Evolutionary conservation across 2,329 filamentous ascomycete genomes (phyloP), one percentile per base, ranked within the genome.

Genomic region (Myotisia sp.): DNA sequence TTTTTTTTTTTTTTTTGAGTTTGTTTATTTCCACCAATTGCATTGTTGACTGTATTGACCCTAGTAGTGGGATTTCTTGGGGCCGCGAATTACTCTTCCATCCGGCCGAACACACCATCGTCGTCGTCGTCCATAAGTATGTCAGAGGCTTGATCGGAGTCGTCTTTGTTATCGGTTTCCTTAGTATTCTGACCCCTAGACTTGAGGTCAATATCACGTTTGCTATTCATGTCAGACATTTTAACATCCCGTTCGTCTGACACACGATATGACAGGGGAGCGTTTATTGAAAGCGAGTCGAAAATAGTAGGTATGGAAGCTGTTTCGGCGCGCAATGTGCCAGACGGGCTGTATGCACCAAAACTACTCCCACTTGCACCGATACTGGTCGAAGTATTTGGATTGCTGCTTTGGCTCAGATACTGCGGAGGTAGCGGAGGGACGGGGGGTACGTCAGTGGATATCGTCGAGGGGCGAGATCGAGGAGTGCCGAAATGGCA

Each of bases 101-200:
- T 95, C 46, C 75, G 74, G 37, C 86, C 86, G 64, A 98, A 98
- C 49, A 95, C 80, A 52, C 86, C 86, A 45, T 94, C 86, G 45
- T 95, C 87, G 42, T 92, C 85, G 47, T 93, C 86, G 47, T 92
- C 82, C 55, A 76, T 79, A 42, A 79, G 71, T 33, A 71, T 71
- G 36, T 72, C 69, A 36, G 44, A 41, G 9, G 41, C 44, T 16
- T 62, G 67, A 46, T 66, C 65, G 49, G 75, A 74, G 38, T 76
- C 71, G 41, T 80, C 75, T 55, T 49, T 19, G 46, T 48, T 38
- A 51, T 45, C 26, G 48, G 50, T 29, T 64, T 55, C 69, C n/a
- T n/a, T n/a, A n/a, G n/a, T n/a, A n/a, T n/a, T n/a, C n/a, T n/a
- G n/a, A n/a, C n/a, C n/a, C n/a, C n/a, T n/a, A n/a, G n/a, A n/a